These are phyloP conservation scores for Aspergillus glaucus DNA, from an alignment of 2,329 filamentous ascomycete genomes.

Conservation along the genomic window DNA sequence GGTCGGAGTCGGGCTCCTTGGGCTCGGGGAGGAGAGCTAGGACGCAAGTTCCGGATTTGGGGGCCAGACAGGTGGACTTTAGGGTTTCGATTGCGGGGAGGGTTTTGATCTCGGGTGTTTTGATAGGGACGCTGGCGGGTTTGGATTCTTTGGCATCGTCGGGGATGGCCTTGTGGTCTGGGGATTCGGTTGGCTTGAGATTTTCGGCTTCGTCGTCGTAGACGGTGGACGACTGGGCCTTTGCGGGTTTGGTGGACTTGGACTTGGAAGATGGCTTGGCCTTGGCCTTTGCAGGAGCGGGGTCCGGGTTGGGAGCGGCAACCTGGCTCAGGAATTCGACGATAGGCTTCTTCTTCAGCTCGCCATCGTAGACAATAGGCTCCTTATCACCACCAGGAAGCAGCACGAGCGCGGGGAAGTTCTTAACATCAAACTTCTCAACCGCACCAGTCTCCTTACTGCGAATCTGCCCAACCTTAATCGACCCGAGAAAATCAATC, in stretches of 20 bases:
- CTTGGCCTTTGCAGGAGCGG: constrained; percentile 44
- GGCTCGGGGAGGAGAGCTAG: constrained; percentile 62
- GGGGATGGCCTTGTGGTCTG: constrained; percentile 43
- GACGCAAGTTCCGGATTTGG: constrained; percentile 75
- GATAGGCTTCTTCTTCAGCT: constrained; percentile 78
- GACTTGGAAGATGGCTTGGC: constrained; percentile 28
- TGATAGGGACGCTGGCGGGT: constrained; percentile 47
- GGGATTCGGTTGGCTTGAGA: constrained; percentile 47
- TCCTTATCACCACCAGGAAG: constrained; percentile 66
- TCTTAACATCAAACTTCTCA: constrained; percentile 66
- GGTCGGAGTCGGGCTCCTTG: constrained; percentile 46
- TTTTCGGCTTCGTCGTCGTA: constrained; percentile 34
- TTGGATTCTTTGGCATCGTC: constrained; percentile 29
- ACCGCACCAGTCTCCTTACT: constrained; percentile 69
- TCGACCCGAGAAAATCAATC: constrained; percentile 78
- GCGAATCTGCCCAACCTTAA: constrained; percentile 75
- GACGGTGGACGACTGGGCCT: constrained; percentile 46
- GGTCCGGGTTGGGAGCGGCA: constrained; percentile 72
- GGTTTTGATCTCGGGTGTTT: constrained; percentile 58
- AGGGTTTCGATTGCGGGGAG: constrained; percentile 61
- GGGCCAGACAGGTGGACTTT: constrained; percentile 63
- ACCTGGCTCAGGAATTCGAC: constrained; percentile 75
- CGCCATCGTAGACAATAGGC: constrained; percentile 68
- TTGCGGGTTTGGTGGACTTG: constrained; percentile 31
- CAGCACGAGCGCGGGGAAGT: constrained; percentile 75